Evolutionary conservation across 1,139 yeast genomes (phyloP).

Genomic region (Diutina siamensis): DNA sequence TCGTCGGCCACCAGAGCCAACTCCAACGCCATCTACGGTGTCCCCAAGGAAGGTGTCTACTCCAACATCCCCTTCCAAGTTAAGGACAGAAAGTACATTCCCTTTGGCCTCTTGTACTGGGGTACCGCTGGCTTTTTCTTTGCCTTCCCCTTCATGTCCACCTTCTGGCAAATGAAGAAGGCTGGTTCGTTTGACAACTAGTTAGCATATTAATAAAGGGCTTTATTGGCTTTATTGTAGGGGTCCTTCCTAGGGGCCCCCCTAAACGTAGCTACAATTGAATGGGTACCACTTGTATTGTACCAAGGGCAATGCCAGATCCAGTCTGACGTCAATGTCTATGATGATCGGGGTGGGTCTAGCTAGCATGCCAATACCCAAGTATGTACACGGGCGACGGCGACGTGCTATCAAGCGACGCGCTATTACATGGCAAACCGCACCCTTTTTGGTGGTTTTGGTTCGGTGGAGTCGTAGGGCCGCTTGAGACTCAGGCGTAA

Average conservation of each 20-base stretch:
- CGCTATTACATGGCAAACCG: not conserved
- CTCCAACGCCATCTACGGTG: constrained; percentile 20
- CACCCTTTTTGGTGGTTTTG: not conserved
- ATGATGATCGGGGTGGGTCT: not conserved
- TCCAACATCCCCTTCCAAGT: constrained; percentile 90
- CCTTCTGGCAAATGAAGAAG: constrained; percentile 64
- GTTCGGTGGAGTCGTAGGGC: not conserved
- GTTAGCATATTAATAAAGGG: not conserved
- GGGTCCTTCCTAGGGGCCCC: no score
- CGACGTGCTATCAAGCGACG: no score
- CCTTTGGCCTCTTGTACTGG: constrained; percentile 73
- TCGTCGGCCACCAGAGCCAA: not conserved
- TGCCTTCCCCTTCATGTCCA: constrained; percentile 56
- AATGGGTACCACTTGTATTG: no score
- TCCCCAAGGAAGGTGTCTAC: constrained; percentile 73
- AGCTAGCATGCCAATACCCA: not conserved
- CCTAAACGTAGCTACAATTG: no score
- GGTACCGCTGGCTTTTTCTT: constrained; percentile 56
- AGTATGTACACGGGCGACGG: no score
- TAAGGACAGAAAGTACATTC: constrained; percentile 72
- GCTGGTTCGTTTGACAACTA: constrained; percentile 30
- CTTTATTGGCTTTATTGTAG: no score
- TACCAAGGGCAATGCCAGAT: no score
- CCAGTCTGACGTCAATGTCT: not conserved
- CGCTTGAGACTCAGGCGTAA: constrained; percentile 4